phyloP scores from a whole-genome alignment of 1,284 basidiomycete species.

The Melampsora larici-populina region DNA sequence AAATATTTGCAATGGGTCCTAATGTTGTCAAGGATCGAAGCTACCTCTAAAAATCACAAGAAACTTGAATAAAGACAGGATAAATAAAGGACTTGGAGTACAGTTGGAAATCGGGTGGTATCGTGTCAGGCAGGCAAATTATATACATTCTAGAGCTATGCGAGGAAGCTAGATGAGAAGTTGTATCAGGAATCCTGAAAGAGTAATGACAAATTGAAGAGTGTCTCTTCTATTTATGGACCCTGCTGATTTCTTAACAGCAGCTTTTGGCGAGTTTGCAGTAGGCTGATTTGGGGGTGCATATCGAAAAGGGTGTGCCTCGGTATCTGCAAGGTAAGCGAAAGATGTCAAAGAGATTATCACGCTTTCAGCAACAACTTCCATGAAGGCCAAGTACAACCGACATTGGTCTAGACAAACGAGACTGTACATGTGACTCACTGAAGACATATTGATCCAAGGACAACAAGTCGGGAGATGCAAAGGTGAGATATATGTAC shows the following conservation, averaged over 20 bases:
- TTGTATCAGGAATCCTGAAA: neutral
- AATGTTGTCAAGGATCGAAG: too few relatives aligned
- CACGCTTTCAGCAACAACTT: too few relatives aligned
- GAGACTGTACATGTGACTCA: constrained; percentile 2
- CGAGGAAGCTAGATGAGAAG: too few relatives aligned
- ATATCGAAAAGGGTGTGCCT: constrained; percentile 39
- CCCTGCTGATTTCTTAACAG: neutral
- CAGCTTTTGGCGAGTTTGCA: neutral
- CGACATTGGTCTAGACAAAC: neutral
- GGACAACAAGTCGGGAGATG: constrained; percentile 23
- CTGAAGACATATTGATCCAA: constrained; percentile 42
- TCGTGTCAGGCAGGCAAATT: too few relatives aligned
- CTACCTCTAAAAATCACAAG: too few relatives aligned
- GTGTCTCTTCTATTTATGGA: neutral
- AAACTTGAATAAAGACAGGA: too few relatives aligned
- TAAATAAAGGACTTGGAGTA: too few relatives aligned
- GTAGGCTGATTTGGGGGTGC: neutral
- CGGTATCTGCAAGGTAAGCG: constrained; percentile 13
- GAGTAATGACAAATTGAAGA: neutral
- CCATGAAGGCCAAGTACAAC: neutral
- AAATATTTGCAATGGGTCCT: too few relatives aligned
- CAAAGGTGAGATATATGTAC: constrained; percentile 41
- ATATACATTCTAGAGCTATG: too few relatives aligned
- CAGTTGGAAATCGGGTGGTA: too few relatives aligned
- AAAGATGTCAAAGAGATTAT: too few relatives aligned